Evolutionary conservation across 2,329 filamentous ascomycete species (phyloP), one percentile per base, ranked within the genome.

Genomic region (Cercospora nicotianae): DNA sequence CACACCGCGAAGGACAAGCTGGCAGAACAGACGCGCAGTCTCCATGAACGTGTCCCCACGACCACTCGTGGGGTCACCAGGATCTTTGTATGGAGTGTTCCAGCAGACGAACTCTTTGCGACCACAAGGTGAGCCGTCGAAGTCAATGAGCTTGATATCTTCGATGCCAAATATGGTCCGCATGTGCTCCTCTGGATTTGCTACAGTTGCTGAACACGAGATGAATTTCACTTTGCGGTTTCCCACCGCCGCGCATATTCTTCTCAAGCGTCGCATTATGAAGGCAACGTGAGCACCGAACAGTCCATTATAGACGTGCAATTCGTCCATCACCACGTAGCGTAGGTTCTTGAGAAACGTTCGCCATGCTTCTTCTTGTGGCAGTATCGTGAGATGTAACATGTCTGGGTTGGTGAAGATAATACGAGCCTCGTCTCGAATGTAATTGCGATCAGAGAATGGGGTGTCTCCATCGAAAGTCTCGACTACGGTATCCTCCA

Each of bases 331-430:
- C 7, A 99, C 95, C 0, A 99, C 94, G 75, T 91, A 97, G 71
- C 90, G 91, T 13, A 99, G 81, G 72, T 97, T 93, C 78, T 92
- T 88, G n/a, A 99, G 79, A 73, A 97, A 98, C 0, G 87, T 87
- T 58, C 94, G 87, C 95, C 95, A 99, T 31, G 87, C 87, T 70
- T 93, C 90, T 80, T 99, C 95, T 75, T 97, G 92, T 0, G 95
- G 94, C 3, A 99, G 80, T 28, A 99, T 96, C 0, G 93, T 96
- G 36, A 97, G 88, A 73, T 99, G 95, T 39, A 99, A 85, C 94
- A 98, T 99, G 75, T 99, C 95, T 0, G 95, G 95, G 74, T 99
- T 99, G 0, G 95, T 99, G 76, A 99, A 97, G 61, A 99, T 94
- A 70, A 98, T 93, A 26, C 93, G 87, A 0, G 91, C 95, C 79